phyloP scores from a whole-genome alignment of 1,139 yeast species.

The Wickerhamomyces sp. region DNA sequence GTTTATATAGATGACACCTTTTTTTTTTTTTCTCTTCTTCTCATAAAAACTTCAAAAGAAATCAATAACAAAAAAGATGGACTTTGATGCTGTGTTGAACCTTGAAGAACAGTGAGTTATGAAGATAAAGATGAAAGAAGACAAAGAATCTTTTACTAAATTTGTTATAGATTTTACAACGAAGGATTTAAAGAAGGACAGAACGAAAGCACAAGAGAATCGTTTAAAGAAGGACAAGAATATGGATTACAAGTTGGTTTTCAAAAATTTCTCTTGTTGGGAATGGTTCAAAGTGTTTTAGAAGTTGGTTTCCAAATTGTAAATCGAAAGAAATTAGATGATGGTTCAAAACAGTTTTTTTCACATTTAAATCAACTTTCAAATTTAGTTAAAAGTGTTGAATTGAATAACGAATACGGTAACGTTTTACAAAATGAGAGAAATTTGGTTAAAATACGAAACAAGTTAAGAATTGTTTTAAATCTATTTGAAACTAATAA shows the following conservation, averaged over 20 bases:
- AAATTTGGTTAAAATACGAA: slow-evolving; percentile 40
- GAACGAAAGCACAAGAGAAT: slow-evolving; percentile 46
- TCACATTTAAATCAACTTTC: slow-evolving; percentile 13
- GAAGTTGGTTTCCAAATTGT: no score
- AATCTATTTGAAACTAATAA: slow-evolving; percentile 22
- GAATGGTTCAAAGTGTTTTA: slow-evolving; percentile 52
- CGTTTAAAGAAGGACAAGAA: slow-evolving; percentile 66
- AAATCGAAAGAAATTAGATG: no score
- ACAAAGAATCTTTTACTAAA: no score
- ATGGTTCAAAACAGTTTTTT: slow-evolving; percentile 11
- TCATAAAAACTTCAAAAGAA: no score
- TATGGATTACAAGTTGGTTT: slow-evolving; percentile 78
- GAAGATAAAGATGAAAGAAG: no score
- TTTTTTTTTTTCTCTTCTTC: no score
- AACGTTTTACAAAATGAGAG: slow-evolving; percentile 46
- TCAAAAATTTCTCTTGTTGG: slow-evolving; percentile 60
- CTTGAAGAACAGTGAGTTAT: slow-evolving; percentile 40
- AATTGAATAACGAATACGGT: slow-evolving; percentile 37
- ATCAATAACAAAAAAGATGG: no score
- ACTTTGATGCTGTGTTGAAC: slow-evolving; percentile 45
- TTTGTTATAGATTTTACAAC: slow-evolving; percentile 39
- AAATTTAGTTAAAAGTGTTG: slow-evolving; percentile 19
- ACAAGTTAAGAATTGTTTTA: slow-evolving; percentile 46
- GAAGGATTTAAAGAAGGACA: slow-evolving; percentile 54
- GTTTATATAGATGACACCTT: no score